Base-by-base conservation (phyloP, 2,329 filamentous ascomycete species). In the Cryphonectria radicalis region DNA sequence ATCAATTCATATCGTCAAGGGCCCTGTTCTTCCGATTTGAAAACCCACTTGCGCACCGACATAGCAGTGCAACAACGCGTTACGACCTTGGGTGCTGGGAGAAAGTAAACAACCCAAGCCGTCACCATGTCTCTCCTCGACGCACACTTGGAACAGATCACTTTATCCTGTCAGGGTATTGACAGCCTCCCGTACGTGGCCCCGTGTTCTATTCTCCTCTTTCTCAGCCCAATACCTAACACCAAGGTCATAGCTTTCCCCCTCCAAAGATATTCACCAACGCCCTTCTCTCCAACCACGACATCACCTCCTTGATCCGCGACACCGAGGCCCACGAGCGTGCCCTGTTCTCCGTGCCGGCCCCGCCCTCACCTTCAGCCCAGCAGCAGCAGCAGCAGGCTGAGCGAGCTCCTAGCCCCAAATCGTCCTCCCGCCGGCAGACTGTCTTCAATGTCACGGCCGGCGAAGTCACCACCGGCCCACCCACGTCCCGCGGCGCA, bases 241-340 rank as follows among this genome's bases (percentile, higher is more conserved):
- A 67, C 71, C 0, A 50, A 35, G 28, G 42, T 66, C 65, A 74
- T 13, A 97, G 94, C 46, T 98, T 98, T 77, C 93, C 93, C 57
- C 89, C 89, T 1, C 93, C 95, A n/a, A 97, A 93, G 77, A 94
- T 96, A 78, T 99, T 98, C 83, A 96, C 95, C 76, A 98, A 97
- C 80, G 94, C 96, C 46, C 88, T 99, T 55, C 90, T 98, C 65
- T 91, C 92, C 70, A 91, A 91, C 75, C 91, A 95, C 81, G 96
- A 99, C 81, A 98, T 99, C 76, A 98, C 96, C 4, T 89, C 93
- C 17, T 85, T 99, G 64, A 98, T 99, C 77, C 93, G 96, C 73
- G 96, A 99, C 80, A 98, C 95, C 4, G 96, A 99, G 81, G 84
- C 92, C 32, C 95, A 98, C 82, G 96, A 99, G 81, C 92, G 95